Percentiles rank a stretch among this genome's conserved stretches.
These are phyloP conservation scores for Olyra latifolia DNA, from an alignment of 176 grass and related monocot species.

Conservation along the genomic window DNA sequence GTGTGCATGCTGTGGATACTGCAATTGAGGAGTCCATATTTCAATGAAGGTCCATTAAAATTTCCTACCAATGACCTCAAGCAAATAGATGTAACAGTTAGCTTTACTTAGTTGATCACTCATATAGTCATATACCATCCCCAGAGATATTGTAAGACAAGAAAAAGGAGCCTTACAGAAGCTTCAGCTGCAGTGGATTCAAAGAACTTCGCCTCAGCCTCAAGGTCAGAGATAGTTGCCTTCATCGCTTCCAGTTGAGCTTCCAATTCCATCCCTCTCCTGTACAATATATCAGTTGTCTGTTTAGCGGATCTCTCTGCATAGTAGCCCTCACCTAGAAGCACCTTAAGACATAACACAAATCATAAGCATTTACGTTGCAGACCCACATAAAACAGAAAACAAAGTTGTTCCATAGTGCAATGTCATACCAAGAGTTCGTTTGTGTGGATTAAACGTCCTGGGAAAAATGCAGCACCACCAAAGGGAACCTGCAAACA, in stretches of 20 bases:
- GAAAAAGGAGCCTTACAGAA: constrained; percentile 50
- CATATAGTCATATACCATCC: not conserved
- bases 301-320: constrained; percentile 81
- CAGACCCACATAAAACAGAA: not conserved
- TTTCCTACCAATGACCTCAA: not conserved
- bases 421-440: constrained; percentile 63
- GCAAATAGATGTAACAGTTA: constrained; percentile 5
- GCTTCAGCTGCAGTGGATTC: constrained; percentile 54
- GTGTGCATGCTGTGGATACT: not conserved
- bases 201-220: constrained; percentile 77
- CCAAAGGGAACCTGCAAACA: constrained; percentile 85
- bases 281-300: constrained; percentile 67
- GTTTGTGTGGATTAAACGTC: constrained; percentile 87
- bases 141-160: not conserved
- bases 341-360: constrained; percentile 60
- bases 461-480: constrained; percentile 71
- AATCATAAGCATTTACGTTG: constrained; percentile 5
- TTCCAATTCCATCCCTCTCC: constrained; percentile 73
- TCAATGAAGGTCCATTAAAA: not conserved
- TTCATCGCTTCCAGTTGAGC: constrained; percentile 69
- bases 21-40: not conserved
- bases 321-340: constrained; percentile 91
- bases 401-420: not conserved
- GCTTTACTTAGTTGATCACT: not conserved
- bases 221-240: constrained; percentile 70